phyloP scores from a whole-genome alignment of 2,329 filamentous ascomycete genomes.

The Coleophoma cylindrospora region DNA sequence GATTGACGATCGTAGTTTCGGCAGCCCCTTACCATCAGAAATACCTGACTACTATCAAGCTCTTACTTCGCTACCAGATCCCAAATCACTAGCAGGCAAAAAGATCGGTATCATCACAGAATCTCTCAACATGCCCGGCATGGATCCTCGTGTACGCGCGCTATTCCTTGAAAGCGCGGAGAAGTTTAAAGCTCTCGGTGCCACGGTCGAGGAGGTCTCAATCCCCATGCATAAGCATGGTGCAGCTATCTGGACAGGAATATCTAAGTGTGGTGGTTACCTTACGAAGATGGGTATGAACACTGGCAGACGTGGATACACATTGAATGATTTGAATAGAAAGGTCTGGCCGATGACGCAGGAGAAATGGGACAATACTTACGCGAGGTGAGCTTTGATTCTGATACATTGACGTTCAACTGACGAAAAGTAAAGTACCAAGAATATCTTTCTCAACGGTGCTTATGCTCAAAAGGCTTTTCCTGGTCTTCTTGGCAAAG shows the following conservation, averaged over 20 bases:
- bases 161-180: constrained; percentile 33
- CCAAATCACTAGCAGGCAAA: constrained; percentile 8
- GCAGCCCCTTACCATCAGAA: constrained; percentile 11
- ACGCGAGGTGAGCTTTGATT: constrained; percentile 31
- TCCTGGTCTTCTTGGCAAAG: constrained; percentile 31
- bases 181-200: constrained; percentile 38
- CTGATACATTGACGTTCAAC: background rate
- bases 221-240: constrained; percentile 41
- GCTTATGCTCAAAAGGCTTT: constrained; percentile 37
- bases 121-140: constrained; percentile 31
- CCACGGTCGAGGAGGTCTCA: constrained; percentile 41
- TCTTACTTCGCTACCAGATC: background rate
- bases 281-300: background rate
- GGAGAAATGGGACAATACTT: constrained; percentile 27
- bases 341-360: constrained; percentile 1
- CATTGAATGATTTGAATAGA: background rate
- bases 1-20: constrained; percentile 37
- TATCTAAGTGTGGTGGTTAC: constrained; percentile 28
- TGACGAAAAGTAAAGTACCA: constrained; percentile 21
- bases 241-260: constrained; percentile 42
- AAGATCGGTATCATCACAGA: constrained; percentile 37
- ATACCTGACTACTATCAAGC: constrained; percentile 7
- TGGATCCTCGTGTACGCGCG: constrained; percentile 34
- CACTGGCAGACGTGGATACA: constrained; percentile 1
- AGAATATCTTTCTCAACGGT: constrained; percentile 47